Percentiles rank a stretch among this genome's conserved stretches.
Evolutionary conservation across 2,329 filamentous ascomycete species (phyloP).

Genomic region (Colletotrichum sp.): DNA sequence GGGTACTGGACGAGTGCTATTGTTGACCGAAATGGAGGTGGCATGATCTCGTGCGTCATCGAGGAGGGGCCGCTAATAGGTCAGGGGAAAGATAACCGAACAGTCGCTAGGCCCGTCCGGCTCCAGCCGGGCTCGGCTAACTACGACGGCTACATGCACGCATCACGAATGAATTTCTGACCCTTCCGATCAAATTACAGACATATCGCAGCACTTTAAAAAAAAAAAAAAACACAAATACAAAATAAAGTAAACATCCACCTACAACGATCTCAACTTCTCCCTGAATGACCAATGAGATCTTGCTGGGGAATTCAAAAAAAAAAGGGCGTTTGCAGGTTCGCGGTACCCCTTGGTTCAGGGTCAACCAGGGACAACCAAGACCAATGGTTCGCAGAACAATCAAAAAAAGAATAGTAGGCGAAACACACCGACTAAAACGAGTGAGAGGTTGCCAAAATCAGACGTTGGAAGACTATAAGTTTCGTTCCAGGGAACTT

Average conservation of each 20-base stretch:
- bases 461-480: too few species aligned
- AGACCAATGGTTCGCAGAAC: too few species aligned
- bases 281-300: background rate
- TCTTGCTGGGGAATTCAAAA: too few species aligned
- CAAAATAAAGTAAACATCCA: too few species aligned
- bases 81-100: background rate
- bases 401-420: too few species aligned
- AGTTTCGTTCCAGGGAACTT: too few species aligned
- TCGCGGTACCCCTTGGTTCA: too few species aligned
- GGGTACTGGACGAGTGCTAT: background rate
- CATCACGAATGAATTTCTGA: background rate
- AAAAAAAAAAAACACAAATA: background rate
- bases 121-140: background rate
- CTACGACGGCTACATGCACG: background rate
- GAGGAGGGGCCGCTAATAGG: background rate
- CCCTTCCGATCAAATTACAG: background rate
- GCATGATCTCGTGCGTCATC: background rate
- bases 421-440: too few species aligned
- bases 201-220: background rate
- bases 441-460: too few species aligned
- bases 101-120: background rate
- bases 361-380: too few species aligned
- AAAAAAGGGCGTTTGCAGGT: too few species aligned
- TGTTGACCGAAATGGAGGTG: background rate
- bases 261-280: background rate